Conservation (phyloP, 768 basidiomycete species). For the Boletus reticuloceps region DNA sequence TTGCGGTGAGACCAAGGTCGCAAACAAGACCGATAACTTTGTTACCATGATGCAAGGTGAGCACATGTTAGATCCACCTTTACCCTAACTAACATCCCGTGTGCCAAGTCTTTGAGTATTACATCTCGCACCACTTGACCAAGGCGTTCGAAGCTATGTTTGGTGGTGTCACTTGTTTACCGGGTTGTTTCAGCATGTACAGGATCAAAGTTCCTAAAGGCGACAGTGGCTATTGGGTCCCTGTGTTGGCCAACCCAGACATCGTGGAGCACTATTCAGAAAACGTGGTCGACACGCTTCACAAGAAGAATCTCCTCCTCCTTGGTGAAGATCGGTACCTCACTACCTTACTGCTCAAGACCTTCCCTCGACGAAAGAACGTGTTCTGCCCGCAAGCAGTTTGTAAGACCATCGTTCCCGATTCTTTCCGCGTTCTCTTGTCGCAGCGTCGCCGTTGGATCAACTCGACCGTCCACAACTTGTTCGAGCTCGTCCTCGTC, state of each 20-base stretch:
- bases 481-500: conserved; percentile 91
- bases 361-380: conserved; percentile 99
- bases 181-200: conserved; percentile 99
- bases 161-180: conserved; percentile 98
- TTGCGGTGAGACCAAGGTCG: conserved; percentile 99
- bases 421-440: conserved; percentile 89
- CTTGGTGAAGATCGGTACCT: conserved; percentile 99
- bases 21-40: conserved; percentile 98
- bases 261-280: conserved; percentile 99
- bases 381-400: conserved; percentile 98
- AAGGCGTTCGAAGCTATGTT: conserved; percentile 99
- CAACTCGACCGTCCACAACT: conserved; percentile 97
- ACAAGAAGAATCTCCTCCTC: conserved; percentile 97
- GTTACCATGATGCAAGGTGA: conserved; percentile 99
- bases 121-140: conserved; percentile 98
- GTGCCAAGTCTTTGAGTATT: conserved; percentile 92
- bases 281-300: conserved; percentile 97
- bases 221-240: conserved; percentile 94
- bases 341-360: conserved; percentile 96
- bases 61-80: conserved; percentile 26
- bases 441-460: conserved; percentile 99
- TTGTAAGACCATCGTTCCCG: conserved; percentile 98
- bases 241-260: conserved; percentile 96
- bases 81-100: conserved; percentile 4
- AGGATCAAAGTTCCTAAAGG: conserved; percentile 99